A percentile compares a stretch with the other conserved stretches of the same genome.
Evolutionary conservation across 768 basidiomycete species (phyloP).

Genomic region (Tylopilus rubrobrunneus): DNA sequence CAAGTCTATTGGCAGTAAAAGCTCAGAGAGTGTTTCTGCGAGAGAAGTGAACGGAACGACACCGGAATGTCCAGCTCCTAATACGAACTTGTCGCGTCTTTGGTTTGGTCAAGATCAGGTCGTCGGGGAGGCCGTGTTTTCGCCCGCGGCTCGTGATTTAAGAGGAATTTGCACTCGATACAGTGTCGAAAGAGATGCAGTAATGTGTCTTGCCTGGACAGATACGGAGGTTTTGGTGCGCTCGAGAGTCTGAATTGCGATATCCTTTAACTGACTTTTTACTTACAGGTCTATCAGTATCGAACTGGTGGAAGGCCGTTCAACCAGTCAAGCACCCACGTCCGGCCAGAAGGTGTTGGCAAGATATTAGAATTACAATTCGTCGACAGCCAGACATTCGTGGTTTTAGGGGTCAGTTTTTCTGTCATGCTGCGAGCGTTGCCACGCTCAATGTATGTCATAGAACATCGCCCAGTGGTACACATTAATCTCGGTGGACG

Average conservation of each 20-base stretch:
- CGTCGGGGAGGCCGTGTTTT: constrained; percentile 12
- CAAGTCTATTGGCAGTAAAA: constrained; percentile 49
- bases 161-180: constrained; percentile 21
- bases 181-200: constrained; percentile 19
- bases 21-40: constrained; percentile 41
- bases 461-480: constrained; percentile 21
- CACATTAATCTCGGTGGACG: constrained; percentile 11
- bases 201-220: constrained; percentile 48
- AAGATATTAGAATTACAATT: constrained; percentile 22
- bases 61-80: constrained; percentile 28
- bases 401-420: constrained; percentile 25
- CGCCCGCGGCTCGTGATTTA: constrained; percentile 9
- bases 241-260: background rate
- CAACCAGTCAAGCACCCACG: constrained; percentile 2
- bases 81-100: constrained; percentile 19
- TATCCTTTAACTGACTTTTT: background rate
- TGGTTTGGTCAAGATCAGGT: constrained; percentile 24
- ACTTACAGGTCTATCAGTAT: constrained; percentile 20
- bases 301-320: background rate
- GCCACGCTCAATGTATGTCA: constrained; percentile 2
- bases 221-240: constrained; percentile 31
- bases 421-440: background rate
- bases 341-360: constrained; percentile 19
- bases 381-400: constrained; percentile 19
- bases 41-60: constrained; percentile 18